Percentiles rank a stretch among this genome's conserved stretches.
Evolutionary conservation across 2,329 filamentous ascomycete species (phyloP).

Genomic region (Didymella lethalis): DNA sequence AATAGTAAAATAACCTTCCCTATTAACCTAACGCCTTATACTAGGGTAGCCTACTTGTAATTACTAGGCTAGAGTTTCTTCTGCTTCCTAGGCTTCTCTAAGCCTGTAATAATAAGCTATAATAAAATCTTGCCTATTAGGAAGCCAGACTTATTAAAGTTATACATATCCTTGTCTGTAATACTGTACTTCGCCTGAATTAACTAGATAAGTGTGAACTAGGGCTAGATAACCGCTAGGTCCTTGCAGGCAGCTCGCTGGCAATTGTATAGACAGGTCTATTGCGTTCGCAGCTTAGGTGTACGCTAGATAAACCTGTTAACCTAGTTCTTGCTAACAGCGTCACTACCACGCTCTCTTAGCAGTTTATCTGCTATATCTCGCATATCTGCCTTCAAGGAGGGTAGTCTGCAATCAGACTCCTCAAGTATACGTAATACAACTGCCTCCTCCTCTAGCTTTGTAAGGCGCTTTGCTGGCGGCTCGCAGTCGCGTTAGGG

Average conservation of each 20-base stretch:
- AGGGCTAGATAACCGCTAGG: too few relatives aligned
- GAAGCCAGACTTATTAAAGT: constrained; percentile 28
- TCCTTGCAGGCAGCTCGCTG: too few relatives aligned
- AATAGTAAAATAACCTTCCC: too few relatives aligned
- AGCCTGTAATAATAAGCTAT: constrained; percentile 36
- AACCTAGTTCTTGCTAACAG: constrained; percentile 25
- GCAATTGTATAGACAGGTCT: too few relatives aligned
- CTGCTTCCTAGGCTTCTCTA: constrained; percentile 25
- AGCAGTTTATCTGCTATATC: constrained; percentile 26
- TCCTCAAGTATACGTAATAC: background rate
- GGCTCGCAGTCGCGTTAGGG: background rate
- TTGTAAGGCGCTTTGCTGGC: background rate
- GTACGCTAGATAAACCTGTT: constrained; percentile 24
- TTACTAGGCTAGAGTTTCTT: constrained; percentile 37
- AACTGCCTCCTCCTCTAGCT: constrained; percentile 18
- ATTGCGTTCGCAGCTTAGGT: constrained; percentile 9
- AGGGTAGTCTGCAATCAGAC: too few relatives aligned
- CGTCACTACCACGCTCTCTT: constrained; percentile 9
- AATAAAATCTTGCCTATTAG: constrained; percentile 41
- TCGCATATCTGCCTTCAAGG: constrained; percentile 7
- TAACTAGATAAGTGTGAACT: too few relatives aligned
- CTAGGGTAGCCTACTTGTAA: constrained; percentile 25
- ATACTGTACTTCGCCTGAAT: too few relatives aligned
- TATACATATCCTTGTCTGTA: too few relatives aligned
- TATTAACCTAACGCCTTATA: too few relatives aligned